Conservation (phyloP, 2,329 filamentous ascomycete genomes). For the Fonsecaea erecta region DNA sequence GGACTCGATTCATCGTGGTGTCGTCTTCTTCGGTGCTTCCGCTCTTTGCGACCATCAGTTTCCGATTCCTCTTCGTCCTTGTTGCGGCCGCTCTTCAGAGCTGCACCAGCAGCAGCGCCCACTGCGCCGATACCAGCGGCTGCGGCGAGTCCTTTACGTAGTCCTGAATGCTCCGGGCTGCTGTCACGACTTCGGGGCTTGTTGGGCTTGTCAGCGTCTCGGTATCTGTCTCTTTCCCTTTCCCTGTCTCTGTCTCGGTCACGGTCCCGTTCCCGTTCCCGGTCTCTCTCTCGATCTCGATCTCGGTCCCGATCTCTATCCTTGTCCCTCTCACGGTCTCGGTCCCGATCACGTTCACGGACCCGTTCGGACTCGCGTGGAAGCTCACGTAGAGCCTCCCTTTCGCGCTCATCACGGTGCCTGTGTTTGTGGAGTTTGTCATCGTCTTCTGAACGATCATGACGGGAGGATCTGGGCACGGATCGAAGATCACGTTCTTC, state of each 20-base stretch:
- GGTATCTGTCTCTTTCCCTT: constrained; percentile 14
- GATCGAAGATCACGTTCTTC: constrained; percentile 29
- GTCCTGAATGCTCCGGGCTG: constrained; percentile 35
- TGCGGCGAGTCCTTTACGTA: constrained; percentile 33
- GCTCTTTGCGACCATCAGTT: constrained; percentile 34
- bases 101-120: constrained; percentile 29
- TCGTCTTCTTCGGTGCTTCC: constrained; percentile 28
- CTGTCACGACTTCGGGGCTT: constrained; percentile 30
- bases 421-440: constrained; percentile 23
- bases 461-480: constrained; percentile 19
- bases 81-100: constrained; percentile 26
- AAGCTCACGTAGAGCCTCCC: constrained; percentile 19
- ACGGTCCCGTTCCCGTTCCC: constrained; percentile 26
- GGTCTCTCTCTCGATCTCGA: constrained; percentile 28
- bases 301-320: constrained; percentile 30
- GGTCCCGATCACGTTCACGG: constrained; percentile 28
- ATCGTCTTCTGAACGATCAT: constrained; percentile 31
- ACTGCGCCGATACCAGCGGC: constrained; percentile 33
- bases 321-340: constrained; percentile 29
- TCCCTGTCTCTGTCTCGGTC: constrained; percentile 24
- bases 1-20: constrained; percentile 28
- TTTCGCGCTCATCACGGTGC: constrained; percentile 31
- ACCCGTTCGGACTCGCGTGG: constrained; percentile 30
- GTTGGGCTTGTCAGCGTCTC: constrained; percentile 28
- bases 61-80: constrained; percentile 32